Evolutionary conservation across 2,329 filamentous ascomycete genomes (phyloP), one percentile per base, ranked within the genome.

Genomic region (Emergomyces africanus): DNA sequence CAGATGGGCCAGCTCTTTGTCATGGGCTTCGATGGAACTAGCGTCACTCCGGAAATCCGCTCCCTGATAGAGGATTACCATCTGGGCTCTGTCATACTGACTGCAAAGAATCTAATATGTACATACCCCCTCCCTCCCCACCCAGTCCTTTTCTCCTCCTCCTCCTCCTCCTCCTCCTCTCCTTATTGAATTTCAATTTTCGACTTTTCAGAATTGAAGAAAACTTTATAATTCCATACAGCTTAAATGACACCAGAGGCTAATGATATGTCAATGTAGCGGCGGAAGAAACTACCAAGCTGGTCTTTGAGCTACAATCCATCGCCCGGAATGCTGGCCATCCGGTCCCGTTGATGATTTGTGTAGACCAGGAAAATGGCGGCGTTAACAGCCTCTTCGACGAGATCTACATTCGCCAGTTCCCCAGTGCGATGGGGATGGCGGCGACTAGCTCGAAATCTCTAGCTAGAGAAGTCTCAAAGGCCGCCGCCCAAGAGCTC

Each of bases 321-420:
- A 92, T 95, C 69, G 94, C 94, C 42, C 88, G 89, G 69, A 83
- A 95, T 73, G 87, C 92, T 61, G 92, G 92, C 23, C 92, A 97
- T 72, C 87, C 88, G 2, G 86, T 92, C 2, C 94, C 94, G 1
- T 77, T 99, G 20, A 79, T 95, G 58, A 96, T 99, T 66, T 91
- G 88, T 44, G 78, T 97, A 42, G 94, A 97, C 70, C 94, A 99
- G 71, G 94, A 99, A 72, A 97, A 99, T 83, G 94, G 94, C 64
- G 91, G 92, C 2, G 92, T 96, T 71, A 97, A 96, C 76, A 96
- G 90, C 74, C 81, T 97, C 2, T 96, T 95, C 68, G 92, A 97
- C 71, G 90, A 96, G 66, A 89, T 94, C 68, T 94, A 91, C 70
- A 92, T 97, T 65, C 90, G 90, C 64, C 94, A 97, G 71, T 99